Evolutionary conservation across 73 alveolate species (phyloP), one percentile per base, ranked within the genome.

Genomic region (Tetrahymena thermophila): DNA sequence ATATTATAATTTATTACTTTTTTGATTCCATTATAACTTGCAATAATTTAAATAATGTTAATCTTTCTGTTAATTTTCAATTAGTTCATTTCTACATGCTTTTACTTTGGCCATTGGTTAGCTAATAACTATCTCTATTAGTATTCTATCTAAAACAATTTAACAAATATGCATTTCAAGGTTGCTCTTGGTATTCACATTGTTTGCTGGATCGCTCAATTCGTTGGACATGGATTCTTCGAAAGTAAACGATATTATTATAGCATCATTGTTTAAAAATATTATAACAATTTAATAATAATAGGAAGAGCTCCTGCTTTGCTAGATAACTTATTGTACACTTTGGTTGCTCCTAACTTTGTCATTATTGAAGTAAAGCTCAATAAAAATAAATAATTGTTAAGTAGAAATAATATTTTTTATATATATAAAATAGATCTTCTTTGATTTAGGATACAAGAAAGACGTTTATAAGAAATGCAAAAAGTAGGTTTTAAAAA

Each of bases 221-320:
- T 95, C 85, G 55, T 95, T 17, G 97, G 97, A 21, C 97, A 95
- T 93, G 97, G 97, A 5, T 56, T 95, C 37, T 95, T 93, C 21
- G 97, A 95, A 85, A 95, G 95, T 93, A 50, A 50, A 0, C 83
- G 15, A 50, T n/a, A 50, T 50, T 9, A 50, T 14, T 19, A 10
- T 50, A 40, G 11, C 15, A 7, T 16, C 15, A 50, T 19, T 28
- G 15, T 50, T 50, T 50, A 1, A 14, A 50, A 50, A 11, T 50
- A 19, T 50, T 3, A 14, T 21, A 50, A n/a, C n/a, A n/a, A 19
- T 50, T 50, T 10, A 3, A 4, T 4, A 50, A 50, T 5, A 50
- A 55, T 38, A 93, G 95, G 89, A 43, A 85, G 97, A 43, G 96
- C 95, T 25, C 97, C 97, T 34, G 97, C 97, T 23, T 40, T 95